These are phyloP conservation scores for Venturia aucupariae DNA, from an alignment of 2,329 filamentous ascomycete species.

Conservation along the genomic window DNA sequence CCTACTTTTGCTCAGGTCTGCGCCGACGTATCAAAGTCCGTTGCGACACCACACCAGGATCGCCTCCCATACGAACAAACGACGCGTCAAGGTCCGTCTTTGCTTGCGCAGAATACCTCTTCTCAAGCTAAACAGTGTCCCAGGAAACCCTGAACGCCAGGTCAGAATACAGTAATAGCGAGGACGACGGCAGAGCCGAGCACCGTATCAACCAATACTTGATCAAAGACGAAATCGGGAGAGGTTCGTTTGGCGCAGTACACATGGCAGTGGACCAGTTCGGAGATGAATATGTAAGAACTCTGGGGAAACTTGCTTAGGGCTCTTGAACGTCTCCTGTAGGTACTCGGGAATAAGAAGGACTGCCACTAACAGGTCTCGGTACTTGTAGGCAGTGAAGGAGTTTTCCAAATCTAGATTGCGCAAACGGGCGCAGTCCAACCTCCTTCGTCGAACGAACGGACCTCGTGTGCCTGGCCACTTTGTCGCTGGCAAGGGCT, in stretches of 20 bases:
- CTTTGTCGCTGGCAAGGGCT: conserved; percentile 43
- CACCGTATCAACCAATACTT: conserved; percentile 92
- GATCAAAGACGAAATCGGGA: conserved; percentile 91
- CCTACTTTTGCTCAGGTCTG: conserved; percentile 36
- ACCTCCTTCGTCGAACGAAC: conserved; percentile 63
- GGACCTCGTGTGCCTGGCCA: conserved; percentile 43
- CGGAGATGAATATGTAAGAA: conserved; percentile 80
- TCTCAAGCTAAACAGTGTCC: neutral
- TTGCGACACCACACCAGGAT: conserved; percentile 55
- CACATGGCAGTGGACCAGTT: conserved; percentile 85
- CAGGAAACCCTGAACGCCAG: conserved; percentile 88
- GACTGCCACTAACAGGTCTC: conserved; percentile 20
- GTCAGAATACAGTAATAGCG: conserved; percentile 77
- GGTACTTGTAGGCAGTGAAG: conserved; percentile 66
- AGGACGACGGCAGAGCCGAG: conserved; percentile 69
- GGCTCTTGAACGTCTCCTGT: neutral
- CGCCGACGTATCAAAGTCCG: conserved; percentile 52
- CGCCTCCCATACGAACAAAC: conserved; percentile 42
- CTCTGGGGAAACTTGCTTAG: neutral
- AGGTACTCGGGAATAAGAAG: neutral
- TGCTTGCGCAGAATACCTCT: neutral
- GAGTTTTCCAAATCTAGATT: conserved; percentile 93
- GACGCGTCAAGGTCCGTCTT: conserved; percentile 50
- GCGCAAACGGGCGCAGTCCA: conserved; percentile 81
- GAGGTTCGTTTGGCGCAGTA: conserved; percentile 89